Evolutionary conservation across 139 green algal species (phyloP).

Genomic region (Chlamydomonas incerta): DNA sequence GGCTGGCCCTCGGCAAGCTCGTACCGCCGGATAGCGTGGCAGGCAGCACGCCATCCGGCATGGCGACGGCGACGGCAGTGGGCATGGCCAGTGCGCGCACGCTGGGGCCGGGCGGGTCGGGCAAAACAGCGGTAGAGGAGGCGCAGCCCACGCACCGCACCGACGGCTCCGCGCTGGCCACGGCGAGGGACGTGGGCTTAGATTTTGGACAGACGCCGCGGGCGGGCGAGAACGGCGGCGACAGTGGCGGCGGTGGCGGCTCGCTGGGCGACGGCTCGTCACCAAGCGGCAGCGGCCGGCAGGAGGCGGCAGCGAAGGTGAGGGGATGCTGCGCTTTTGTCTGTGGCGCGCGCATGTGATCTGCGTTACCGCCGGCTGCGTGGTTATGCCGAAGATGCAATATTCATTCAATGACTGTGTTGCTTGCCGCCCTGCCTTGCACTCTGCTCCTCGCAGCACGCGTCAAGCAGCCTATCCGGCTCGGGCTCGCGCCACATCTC

Average conservation of each 20-base stretch:
- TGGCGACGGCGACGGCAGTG: neutral
- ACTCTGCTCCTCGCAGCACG: neutral
- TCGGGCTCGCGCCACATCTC: neutral
- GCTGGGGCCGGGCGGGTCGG: neutral
- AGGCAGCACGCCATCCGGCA: no score
- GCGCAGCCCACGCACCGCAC: neutral
- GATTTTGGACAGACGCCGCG: neutral
- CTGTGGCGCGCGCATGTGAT: no score
- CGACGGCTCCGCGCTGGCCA: neutral
- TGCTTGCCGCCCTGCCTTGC: no score
- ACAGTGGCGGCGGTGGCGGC: neutral
- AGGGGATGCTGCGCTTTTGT: no score
- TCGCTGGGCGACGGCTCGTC: neutral
- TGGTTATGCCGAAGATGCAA: no score
- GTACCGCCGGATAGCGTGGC: neutral
- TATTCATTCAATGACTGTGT: no score
- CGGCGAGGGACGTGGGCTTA: constrained; percentile 12
- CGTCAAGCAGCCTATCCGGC: neutral
- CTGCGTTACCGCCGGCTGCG: no score
- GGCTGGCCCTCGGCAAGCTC: neutral
- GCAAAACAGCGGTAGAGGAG: neutral
- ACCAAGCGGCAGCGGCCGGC: neutral
- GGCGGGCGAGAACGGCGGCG: neutral
- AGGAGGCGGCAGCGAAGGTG: neutral
- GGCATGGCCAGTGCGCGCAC: constrained; percentile 6